phyloP scores from a whole-genome alignment of 2,329 filamentous ascomycete species.

The Colletotrichum limetticola region DNA sequence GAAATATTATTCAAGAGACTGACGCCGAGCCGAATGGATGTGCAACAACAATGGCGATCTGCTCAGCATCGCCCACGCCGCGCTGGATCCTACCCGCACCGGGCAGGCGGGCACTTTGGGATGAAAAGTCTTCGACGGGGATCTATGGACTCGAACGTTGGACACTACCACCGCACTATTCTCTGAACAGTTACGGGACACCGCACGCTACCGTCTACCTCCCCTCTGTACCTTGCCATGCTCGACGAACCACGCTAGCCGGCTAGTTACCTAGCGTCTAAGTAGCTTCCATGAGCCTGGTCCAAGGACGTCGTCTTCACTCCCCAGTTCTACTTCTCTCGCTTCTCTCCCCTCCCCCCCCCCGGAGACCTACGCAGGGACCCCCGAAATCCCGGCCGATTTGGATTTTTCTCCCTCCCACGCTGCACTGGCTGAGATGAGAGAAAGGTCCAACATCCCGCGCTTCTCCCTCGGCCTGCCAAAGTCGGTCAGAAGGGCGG shows the following conservation, averaged over 20 bases:
- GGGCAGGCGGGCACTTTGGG: constrained; percentile 23
- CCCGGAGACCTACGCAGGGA: constrained; percentile 27
- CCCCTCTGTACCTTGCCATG: constrained; percentile 2
- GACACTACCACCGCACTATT: not conserved
- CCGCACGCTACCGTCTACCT: not conserved
- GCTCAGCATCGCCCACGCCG: not conserved
- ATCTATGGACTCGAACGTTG: constrained; percentile 15
- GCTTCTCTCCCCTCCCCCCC: not conserved
- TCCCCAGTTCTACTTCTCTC: constrained; percentile 6
- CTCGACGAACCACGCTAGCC: constrained; percentile 28
- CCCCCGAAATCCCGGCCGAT: constrained; percentile 30
- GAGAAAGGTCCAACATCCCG: constrained; percentile 18
- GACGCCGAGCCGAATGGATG: constrained; percentile 16
- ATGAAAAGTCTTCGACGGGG: constrained; percentile 24
- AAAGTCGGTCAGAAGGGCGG: constrained; percentile 26
- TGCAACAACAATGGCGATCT: constrained; percentile 20
- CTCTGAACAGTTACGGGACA: not conserved
- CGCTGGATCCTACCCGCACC: constrained; percentile 14
- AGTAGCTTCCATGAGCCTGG: constrained; percentile 33
- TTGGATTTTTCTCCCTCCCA: constrained; percentile 17
- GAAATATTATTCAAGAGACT: not conserved
- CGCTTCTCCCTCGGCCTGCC: constrained; percentile 8
- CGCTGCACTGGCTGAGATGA: constrained; percentile 27
- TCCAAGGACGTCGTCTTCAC: constrained; percentile 29
- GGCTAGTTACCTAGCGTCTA: constrained; percentile 21